Evolutionary conservation across 225 moss, liverwort and hornwort species (phyloP).

Genomic region (Anthoceros angustus): DNA sequence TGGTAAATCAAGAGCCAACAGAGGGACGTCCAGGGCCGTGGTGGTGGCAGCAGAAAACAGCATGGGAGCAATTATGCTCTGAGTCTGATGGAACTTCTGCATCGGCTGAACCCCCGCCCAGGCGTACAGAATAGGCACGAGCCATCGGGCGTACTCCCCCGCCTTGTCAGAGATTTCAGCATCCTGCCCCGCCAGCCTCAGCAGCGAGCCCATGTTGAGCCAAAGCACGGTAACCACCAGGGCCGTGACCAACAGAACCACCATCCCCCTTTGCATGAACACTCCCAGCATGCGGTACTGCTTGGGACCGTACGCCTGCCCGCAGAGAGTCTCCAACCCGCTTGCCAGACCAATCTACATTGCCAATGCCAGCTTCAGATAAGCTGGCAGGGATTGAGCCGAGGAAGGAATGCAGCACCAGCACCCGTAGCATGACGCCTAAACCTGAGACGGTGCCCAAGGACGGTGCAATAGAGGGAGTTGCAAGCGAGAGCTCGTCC

Average conservation of each 20-base stretch:
- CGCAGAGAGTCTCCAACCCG: constrained; percentile 30
- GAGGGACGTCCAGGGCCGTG: constrained; percentile 18
- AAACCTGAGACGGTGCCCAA: constrained; percentile 24
- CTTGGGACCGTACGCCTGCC: constrained; percentile 36
- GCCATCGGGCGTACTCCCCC: constrained; percentile 21
- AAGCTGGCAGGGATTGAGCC: neutral
- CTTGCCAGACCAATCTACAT: constrained; percentile 28
- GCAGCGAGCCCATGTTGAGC: constrained; percentile 22
- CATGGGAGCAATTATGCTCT: constrained; percentile 29
- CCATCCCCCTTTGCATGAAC: constrained; percentile 28
- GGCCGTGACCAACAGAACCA: constrained; percentile 16
- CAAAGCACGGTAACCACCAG: constrained; percentile 22
- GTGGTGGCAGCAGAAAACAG: constrained; percentile 22
- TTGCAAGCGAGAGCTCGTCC: constrained; percentile 29
- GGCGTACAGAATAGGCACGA: constrained; percentile 29
- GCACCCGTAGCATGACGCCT: constrained; percentile 1
- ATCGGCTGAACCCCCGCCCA: constrained; percentile 19
- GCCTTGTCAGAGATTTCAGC: constrained; percentile 23
- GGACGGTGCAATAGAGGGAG: constrained; percentile 25
- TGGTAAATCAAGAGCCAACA: constrained; percentile 22
- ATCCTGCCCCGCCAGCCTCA: constrained; percentile 21
- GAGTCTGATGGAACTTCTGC: constrained; percentile 38
- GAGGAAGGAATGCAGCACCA: neutral
- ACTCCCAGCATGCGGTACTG: constrained; percentile 30
- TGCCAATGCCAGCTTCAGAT: neutral